These are phyloP conservation scores for Hygrocybe punicea DNA, from an alignment of 768 basidiomycete genomes.

Conservation along the genomic window DNA sequence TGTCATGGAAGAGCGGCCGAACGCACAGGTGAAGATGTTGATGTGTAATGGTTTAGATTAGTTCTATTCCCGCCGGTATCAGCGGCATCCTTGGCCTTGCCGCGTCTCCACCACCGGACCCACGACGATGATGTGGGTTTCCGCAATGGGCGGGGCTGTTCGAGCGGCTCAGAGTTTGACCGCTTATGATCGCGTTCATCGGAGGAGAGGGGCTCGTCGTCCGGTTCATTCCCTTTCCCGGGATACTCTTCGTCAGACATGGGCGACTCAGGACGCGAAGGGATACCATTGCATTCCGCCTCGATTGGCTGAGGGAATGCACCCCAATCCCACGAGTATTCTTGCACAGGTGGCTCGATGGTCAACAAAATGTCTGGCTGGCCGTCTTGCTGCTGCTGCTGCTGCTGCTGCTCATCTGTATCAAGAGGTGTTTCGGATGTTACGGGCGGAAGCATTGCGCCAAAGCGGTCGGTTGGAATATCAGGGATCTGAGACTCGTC, in stretches of 20 bases:
- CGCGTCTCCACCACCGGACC: constrained; percentile 79
- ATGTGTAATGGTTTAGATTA: constrained; percentile 23
- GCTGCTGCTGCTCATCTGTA: constrained; percentile 24
- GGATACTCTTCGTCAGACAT: constrained; percentile 33
- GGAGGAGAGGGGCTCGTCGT: constrained; percentile 23
- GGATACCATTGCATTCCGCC: constrained; percentile 21
- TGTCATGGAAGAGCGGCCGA: constrained; percentile 8
- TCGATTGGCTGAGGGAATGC: constrained; percentile 69
- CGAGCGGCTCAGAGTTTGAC: constrained; percentile 43
- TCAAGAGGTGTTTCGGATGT: constrained; percentile 64
- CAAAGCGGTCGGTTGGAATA: not conserved
- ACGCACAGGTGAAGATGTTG: constrained; percentile 21
- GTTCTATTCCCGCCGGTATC: constrained; percentile 8
- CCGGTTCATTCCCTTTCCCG: constrained; percentile 15
- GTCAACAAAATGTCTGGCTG: constrained; percentile 9
- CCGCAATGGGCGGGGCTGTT: constrained; percentile 16
- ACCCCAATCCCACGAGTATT: constrained; percentile 96
- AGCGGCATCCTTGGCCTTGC: not conserved
- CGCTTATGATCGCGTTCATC: constrained; percentile 25
- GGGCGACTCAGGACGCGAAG: constrained; percentile 38
- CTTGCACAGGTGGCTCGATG: constrained; percentile 40
- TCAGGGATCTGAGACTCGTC: constrained; percentile 31
- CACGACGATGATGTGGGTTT: constrained; percentile 65
- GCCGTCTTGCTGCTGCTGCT: constrained; percentile 10
- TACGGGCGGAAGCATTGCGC: constrained; percentile 37